Conservation (phyloP, 2,329 filamentous ascomycete species). For the Paramyrothecium sp. region DNA sequence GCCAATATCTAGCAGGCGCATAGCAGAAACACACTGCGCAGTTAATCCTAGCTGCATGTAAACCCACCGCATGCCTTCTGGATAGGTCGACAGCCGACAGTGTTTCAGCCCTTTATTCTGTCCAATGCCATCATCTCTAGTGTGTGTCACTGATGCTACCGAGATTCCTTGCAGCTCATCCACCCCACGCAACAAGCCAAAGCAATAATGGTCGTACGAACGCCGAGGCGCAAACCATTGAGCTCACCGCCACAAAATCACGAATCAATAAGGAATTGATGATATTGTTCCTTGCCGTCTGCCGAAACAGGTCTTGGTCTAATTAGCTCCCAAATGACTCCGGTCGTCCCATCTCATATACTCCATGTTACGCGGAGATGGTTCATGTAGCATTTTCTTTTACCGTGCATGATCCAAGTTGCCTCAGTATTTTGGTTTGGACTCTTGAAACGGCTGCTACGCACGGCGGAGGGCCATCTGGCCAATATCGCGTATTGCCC, state of each 20-base stretch:
- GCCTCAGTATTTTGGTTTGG: too few species aligned
- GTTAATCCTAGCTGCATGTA: too few species aligned
- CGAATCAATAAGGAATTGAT: neutral
- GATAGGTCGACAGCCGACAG: too few species aligned
- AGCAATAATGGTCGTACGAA: neutral
- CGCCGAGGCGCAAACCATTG: neutral
- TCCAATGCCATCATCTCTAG: too few species aligned
- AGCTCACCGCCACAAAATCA: neutral
- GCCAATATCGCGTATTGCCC: too few species aligned
- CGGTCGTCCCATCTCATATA: neutral
- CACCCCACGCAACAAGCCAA: neutral
- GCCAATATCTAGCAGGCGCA: too few species aligned
- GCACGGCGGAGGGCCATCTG: too few species aligned
- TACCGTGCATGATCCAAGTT: too few species aligned
- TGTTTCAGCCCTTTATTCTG: too few species aligned
- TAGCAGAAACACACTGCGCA: too few species aligned
- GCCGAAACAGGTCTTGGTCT: neutral
- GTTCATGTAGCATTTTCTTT: neutral
- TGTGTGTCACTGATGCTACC: neutral
- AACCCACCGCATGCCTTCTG: too few species aligned
- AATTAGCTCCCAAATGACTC: neutral
- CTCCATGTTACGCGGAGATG: neutral
- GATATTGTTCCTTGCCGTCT: neutral
- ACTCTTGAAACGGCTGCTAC: too few species aligned
- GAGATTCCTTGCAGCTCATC: neutral